A percentile compares a stretch with the other conserved stretches of the same genome.
Evolutionary conservation across 768 basidiomycete species (phyloP).

Genomic region (Leccinum longicurvipes): DNA sequence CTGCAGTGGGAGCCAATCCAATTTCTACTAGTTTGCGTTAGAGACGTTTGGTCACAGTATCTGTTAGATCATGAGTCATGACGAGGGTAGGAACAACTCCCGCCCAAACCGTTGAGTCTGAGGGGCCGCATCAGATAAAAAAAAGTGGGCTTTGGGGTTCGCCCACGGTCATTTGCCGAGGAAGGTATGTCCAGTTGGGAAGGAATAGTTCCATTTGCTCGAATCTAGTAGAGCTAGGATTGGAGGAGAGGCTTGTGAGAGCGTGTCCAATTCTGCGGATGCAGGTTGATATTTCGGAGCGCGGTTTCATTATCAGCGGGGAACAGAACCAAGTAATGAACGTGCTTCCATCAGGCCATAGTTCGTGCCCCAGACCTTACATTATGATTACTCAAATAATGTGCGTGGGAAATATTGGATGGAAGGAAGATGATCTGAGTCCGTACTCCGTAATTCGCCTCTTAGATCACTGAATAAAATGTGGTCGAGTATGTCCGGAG

Average conservation of each 20-base stretch:
- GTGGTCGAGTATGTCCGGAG: background rate
- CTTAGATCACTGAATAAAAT: slow-evolving; percentile 18
- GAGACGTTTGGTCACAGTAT: background rate
- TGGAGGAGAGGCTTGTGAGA: background rate
- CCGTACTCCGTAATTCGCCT: background rate
- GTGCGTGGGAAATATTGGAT: too few relatives aligned
- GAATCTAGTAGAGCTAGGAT: background rate
- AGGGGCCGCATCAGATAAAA: background rate
- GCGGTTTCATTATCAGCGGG: too few relatives aligned
- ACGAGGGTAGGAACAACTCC: background rate
- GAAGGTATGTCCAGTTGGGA: too few relatives aligned
- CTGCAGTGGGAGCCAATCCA: too few relatives aligned
- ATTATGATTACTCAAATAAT: too few relatives aligned
- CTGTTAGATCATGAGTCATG: background rate
- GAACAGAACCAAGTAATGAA: too few relatives aligned
- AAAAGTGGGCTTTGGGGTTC: background rate
- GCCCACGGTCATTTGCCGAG: too few relatives aligned
- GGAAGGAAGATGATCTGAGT: background rate
- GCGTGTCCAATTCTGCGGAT: background rate
- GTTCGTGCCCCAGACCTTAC: too few relatives aligned
- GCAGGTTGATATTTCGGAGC: background rate
- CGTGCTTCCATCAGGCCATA: too few relatives aligned
- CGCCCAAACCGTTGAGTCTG: background rate
- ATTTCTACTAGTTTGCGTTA: background rate
- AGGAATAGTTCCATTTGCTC: background rate